Base-by-base conservation (phyloP, 208 protist species). In the Leptomonas seymouri region DNA sequence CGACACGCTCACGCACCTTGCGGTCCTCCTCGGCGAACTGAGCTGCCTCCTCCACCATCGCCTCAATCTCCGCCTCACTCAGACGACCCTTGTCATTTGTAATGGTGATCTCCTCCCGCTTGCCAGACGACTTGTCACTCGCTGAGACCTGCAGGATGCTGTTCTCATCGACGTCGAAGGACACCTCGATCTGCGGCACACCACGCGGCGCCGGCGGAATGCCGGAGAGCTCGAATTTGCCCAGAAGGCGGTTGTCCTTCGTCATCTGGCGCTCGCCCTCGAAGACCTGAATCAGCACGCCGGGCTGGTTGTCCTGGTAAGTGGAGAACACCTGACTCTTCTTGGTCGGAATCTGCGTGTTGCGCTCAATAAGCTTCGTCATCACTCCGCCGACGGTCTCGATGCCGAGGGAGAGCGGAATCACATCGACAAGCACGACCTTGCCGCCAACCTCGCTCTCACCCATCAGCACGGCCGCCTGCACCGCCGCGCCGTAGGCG, bases 111-210 rank as follows among this genome's bases (percentile, higher is more conserved):
- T 93, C 81, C 75, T 99, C 87, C 25, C 67, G 73, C 72, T 98
- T 98, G 55, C 97, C 97, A 4, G 95, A 98, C 0, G 86, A 91
- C 85, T 99, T 99, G 87, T 99, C 98, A 57, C 74, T 73, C 0
- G 98, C 98, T 30, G 80, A 82, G 2, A 99, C 98, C 60, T 98
- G 95, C 12, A 99, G 81, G 75, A 99, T 99, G 68, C 97, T 97
- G 82, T 99, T 98, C 66, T 94, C 97, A 79, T 99, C 97, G 21
- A 99, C 96, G 76, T 99, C 97, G 80, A 99, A 99, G 51, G 87
- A 89, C 31, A 99, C 98, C 76, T 99, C 97, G 63, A 99, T 99
- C 85, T 99, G 93, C 49, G 97, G 94, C 49, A 97, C 84, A 58
- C 97, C 97, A 48, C 97, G 86, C 41, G 96, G 97, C 63, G 97